Evolutionary conservation across 805 yeast genomes (phyloP), one percentile per base, ranked within the genome.

Genomic region (Dipodascopsis uninucleata): DNA sequence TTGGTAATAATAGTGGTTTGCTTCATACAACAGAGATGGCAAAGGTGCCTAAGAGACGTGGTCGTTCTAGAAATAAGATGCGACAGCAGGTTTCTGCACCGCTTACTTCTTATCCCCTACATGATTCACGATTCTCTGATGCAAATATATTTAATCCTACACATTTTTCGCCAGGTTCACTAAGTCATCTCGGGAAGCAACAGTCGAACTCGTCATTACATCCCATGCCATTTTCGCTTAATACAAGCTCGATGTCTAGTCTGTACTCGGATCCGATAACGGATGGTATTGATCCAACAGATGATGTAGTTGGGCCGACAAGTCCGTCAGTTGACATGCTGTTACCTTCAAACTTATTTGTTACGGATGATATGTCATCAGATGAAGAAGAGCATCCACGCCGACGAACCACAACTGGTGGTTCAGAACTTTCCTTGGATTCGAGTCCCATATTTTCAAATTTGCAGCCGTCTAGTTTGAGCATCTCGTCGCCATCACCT

Each of bases 271-370:
- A 39, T 25, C 34, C 47, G 17, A 18, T 43, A 5, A 48, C 43
- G 17, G 45, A 36, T 22, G 47, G 29, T 10, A 18, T 40, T 2
- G 23, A 23, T 17, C 12, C 23, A 36, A 39, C n/a, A 16, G 40
- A 42, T 2, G 58, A 57, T 3, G 59, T 48, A 4, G 64, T 56
- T 9, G 64, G 57, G 4, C 62, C 62, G 6, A 34, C 60, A 29
- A 68, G 64, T 18, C 70, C 68, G 5, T 56, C 66, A 16, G 62
- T 66, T 26, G 63, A 66, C 40, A 59, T 60, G 43, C 58, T 67
- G 8, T 47, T 69, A 14, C 74, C 73, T 2, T 58, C 71, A 2
- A 57, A 65, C 39, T 44, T 69, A 35, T 59, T 62, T 38, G 57
- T 41, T 23, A 43, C 46, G 25, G 55, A 50, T 35, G 53, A 48